phyloP scores from a whole-genome alignment of 1,284 basidiomycete genomes.

The Ceratobasidium sp. region DNA sequence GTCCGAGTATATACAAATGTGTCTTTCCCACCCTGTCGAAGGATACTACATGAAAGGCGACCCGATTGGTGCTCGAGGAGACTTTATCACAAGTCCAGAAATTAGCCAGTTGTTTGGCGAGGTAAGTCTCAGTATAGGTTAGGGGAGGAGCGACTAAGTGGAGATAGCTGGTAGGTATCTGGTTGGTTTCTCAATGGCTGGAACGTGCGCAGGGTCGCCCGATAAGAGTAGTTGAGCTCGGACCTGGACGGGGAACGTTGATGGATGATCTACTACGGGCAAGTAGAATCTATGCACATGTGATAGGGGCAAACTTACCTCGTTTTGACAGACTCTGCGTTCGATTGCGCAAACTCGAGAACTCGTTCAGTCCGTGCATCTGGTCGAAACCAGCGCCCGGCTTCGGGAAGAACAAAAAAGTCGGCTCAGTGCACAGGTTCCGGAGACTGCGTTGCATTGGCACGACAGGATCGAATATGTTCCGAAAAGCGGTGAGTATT shows the following conservation, averaged over 20 bases:
- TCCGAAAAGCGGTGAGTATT: constrained; percentile 48
- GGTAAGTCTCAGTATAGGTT: constrained; percentile 58
- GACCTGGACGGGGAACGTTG: constrained; percentile 92
- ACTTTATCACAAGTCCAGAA: constrained; percentile 97
- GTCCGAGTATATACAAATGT: constrained; percentile 87
- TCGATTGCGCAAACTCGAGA: constrained; percentile 40
- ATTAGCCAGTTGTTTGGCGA: constrained; percentile 98
- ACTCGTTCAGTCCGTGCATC: constrained; percentile 57
- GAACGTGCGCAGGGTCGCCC: constrained; percentile 58
- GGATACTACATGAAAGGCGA: constrained; percentile 89
- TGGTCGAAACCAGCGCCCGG: constrained; percentile 80
- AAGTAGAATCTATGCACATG: constrained; percentile 44
- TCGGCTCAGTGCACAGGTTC: constrained; percentile 54
- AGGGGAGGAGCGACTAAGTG: constrained; percentile 48
- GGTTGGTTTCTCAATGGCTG: constrained; percentile 84
- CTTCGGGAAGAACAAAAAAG: constrained; percentile 70
- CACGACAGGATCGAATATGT: constrained; percentile 77
- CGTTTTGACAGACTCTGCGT: constrained; percentile 52
- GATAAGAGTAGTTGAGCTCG: constrained; percentile 87
- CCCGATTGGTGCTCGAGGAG: constrained; percentile 86
- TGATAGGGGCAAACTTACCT: not conserved
- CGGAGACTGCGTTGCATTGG: constrained; percentile 63
- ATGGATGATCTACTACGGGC: constrained; percentile 91
- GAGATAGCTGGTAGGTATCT: constrained; percentile 79
- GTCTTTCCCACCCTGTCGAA: constrained; percentile 82